phyloP scores from a whole-genome alignment of 805 yeast species.

The Saccharomycopsis fodiens region DNA sequence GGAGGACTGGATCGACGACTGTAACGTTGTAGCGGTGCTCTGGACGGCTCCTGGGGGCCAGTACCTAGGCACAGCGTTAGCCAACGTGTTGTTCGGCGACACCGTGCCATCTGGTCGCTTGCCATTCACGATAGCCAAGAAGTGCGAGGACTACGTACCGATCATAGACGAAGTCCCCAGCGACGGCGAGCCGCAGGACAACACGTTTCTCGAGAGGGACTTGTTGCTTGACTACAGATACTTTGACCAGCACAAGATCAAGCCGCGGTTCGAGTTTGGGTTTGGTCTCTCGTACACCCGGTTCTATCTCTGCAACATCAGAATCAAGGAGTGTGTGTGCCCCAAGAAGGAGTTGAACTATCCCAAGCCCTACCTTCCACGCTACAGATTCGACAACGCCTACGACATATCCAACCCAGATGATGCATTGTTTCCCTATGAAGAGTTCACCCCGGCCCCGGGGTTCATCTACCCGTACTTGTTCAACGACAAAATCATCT shows the following conservation, averaged over 20 bases:
- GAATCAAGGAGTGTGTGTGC: constrained; percentile 31
- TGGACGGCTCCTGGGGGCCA: constrained; percentile 53
- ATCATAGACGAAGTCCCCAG: constrained; percentile 32
- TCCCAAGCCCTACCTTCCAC: constrained; percentile 31
- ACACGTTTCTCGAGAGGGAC: constrained; percentile 25
- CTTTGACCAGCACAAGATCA: constrained; percentile 47
- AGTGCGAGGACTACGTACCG: constrained; percentile 39
- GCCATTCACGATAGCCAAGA: constrained; percentile 56
- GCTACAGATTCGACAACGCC: constrained; percentile 35
- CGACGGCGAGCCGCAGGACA: constrained; percentile 31
- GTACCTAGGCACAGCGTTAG: constrained; percentile 46
- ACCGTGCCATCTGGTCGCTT: constrained; percentile 56
- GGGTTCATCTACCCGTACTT: constrained; percentile 51
- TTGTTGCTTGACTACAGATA: constrained; percentile 45
- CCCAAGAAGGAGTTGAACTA: constrained; percentile 25
- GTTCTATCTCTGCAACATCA: constrained; percentile 28
- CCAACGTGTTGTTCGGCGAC: constrained; percentile 53
- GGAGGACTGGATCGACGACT: constrained; percentile 48
- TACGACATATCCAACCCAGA: constrained; percentile 43
- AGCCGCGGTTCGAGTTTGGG: constrained; percentile 48
- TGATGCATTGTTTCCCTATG: constrained; percentile 43
- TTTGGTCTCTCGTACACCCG: constrained; percentile 19
- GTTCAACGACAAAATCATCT: constrained; percentile 21
- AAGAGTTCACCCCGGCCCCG: constrained; percentile 44
- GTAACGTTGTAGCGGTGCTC: constrained; percentile 50